Percentiles rank a stretch among this genome's conserved stretches.
Conservation (phyloP, 352 stramenopile genomes). For the Halophytophthora batemanensis region DNA sequence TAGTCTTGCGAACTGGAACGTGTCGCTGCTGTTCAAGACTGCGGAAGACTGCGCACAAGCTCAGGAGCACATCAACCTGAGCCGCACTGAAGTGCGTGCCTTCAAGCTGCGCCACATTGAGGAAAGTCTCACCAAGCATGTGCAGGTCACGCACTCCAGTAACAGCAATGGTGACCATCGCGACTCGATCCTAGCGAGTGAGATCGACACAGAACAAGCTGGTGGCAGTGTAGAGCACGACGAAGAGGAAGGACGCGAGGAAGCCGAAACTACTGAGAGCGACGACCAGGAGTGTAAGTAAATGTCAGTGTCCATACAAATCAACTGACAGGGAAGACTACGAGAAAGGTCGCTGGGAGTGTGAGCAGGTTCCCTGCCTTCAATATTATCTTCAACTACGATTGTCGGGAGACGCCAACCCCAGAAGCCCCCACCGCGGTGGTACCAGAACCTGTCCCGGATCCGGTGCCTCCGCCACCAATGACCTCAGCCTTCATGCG, state of each 20-base stretch:
- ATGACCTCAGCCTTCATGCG: slow-evolving; percentile 50
- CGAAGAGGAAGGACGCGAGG: slow-evolving; percentile 4
- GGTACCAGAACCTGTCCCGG: too few species aligned
- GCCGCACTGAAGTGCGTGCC: slow-evolving; percentile 67
- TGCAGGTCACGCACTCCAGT: slow-evolving; percentile 54
- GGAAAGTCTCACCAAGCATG: slow-evolving; percentile 56
- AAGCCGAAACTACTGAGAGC: slow-evolving; percentile 3
- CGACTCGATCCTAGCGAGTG: slow-evolving; percentile 24
- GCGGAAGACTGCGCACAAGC: slow-evolving; percentile 61
- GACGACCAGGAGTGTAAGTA: slow-evolving; percentile 4
- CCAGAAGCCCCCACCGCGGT: too few species aligned
- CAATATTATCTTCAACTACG: too few species aligned
- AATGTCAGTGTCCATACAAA: too few species aligned
- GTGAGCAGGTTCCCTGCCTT: too few species aligned
- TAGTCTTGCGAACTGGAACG: slow-evolving; percentile 44
- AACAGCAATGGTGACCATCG: slow-evolving; percentile 19
- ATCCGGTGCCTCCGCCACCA: slow-evolving; percentile 8
- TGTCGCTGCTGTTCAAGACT: slow-evolving; percentile 60
- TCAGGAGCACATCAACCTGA: slow-evolving; percentile 70
- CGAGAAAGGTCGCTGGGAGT: too few species aligned
- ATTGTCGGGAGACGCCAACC: too few species aligned
- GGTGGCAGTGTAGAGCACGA: slow-evolving; percentile 7
- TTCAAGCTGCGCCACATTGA: slow-evolving; percentile 82
- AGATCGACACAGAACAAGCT: slow-evolving; percentile 12
- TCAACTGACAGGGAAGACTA: too few species aligned